Evolutionary conservation across 345 rosid species (phyloP), one percentile per base, ranked within the genome.

Genomic region (Citrus mangshanensis): DNA sequence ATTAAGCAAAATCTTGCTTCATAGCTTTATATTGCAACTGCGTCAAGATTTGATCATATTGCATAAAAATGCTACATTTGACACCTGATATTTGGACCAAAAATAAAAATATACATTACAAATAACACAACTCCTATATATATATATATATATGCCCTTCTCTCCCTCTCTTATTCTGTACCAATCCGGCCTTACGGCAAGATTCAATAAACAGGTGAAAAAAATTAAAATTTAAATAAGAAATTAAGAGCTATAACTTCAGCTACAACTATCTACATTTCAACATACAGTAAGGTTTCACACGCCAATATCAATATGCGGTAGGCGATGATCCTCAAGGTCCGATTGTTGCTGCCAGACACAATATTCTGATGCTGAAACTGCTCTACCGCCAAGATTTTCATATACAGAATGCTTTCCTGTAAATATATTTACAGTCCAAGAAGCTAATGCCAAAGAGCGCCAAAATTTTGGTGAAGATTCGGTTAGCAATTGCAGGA

Each of bases 121-220:
- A 62, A 8, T 67, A 42, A 42, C 6, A 40, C 32, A 38, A 68
- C 2, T 38, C 18, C 19, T 24, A 51, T 16, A 51, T 16, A 51
- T 67, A 9, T 9, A 9, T 9, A 38, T n/a, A 18, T 68, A 19
- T 7, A 56, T 16, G 18, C 1, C 10, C n/a, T 30, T 59, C 22
- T 13, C n/a, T 12, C 24, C 69, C 30, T 35, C 24, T 25, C 66
- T 18, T 32, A 27, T 9, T 32, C 27, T 68, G 54, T 9, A 56
- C 59, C 68, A 49, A 19, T 3, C 58, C 59, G 24, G 74, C 81
- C 82, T 78, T 74, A 4, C 74, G 77, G 81, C 80, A 34, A 54
- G 64, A 71, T 42, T 34, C 58, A 70, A 34, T 10, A 16, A 34
- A 60, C 46, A 35, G 4, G 22, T 27, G 4, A 54, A 54, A 49